A percentile compares a stretch with the other conserved stretches of the same genome.
phyloP scores from a whole-genome alignment of 345 rosid species.

The Arabidopsis suecica region DNA sequence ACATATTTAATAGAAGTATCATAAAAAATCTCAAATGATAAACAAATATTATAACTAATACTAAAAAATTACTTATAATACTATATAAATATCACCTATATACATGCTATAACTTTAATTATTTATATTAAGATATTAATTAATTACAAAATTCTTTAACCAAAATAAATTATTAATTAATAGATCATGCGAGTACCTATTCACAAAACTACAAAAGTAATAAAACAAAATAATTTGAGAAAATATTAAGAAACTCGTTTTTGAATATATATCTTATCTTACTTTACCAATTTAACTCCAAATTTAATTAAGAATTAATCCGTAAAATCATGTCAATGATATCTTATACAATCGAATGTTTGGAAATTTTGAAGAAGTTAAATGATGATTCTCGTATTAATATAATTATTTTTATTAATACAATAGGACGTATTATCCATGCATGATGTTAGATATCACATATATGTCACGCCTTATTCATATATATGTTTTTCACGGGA shows the following conservation, averaged over 20 bases:
- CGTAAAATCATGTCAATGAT: neutral
- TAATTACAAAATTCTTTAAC: no score
- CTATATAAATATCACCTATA: no score
- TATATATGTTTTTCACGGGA: no score
- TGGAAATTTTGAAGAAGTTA: neutral
- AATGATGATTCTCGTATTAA: neutral
- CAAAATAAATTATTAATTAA: neutral
- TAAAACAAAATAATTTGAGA: neutral
- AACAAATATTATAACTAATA: no score
- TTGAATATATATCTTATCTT: neutral
- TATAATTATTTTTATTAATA: no score
- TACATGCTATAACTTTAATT: neutral
- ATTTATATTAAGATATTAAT: neutral
- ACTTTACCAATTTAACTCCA: neutral
- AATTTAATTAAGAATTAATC: neutral
- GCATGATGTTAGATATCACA: no score
- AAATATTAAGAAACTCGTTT: neutral
- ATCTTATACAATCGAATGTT: neutral
- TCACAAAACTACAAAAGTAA: neutral
- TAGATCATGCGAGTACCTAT: neutral
- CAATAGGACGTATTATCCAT: no score
- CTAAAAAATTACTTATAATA: no score
- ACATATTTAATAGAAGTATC: no score
- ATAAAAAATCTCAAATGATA: no score
- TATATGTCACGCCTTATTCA: no score